Base-by-base conservation (phyloP, 371 early-diverging fungal species). In the Haplosporangium sp. region DNA sequence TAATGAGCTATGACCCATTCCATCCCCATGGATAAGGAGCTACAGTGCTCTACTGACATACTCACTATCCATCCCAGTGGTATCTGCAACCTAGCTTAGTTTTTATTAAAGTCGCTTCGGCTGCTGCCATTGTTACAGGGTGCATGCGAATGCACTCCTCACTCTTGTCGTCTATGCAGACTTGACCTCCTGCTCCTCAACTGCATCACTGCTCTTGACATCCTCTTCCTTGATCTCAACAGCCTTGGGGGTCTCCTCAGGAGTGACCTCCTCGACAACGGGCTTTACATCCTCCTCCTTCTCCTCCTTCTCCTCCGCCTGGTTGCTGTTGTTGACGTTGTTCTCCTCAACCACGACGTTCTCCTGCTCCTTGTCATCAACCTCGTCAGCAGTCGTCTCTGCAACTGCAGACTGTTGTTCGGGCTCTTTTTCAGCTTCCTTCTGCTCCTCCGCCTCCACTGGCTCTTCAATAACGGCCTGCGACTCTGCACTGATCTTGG, bases 191-290 rank as follows among this genome's bases (percentile, higher is more conserved):
- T 64, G 43, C 47, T 60, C 59, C 51, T 52, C 58, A 59, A 57
- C 53, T 18, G 42, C 40, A 54, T 63, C 52, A 43, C 52, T 20
- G 37, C 38, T 54, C 45, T 38, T 36, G 51, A 3, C 55, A 20
- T 14, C 58, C 42, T 68, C 53, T 23, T 6, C 37, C 59, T 65
- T 45, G 48, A 37, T 37, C 41, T 66, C 68, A 40, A 29, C 55
- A 48, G 38, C 45, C 55, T 45, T 46, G 29, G 62, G 53, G 12
- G 16, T 6, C 9, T 38, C 65, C 16, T 47, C 57, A 16, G 20
- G 38, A 48, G 51, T 53, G 9, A 43, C 45, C 23, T 48, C 41
- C 16, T 11, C 38, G 18, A 42, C 52, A 23, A 16, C 16, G 21
- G 12, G 18, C 47, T 36, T 29, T 45, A 36, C 10, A 10, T 48